A percentile compares a stretch with the other conserved stretches of the same genome.
Evolutionary conservation across 2,329 filamentous ascomycete species (phyloP).

Genomic region (Hypoxylon sp.): DNA sequence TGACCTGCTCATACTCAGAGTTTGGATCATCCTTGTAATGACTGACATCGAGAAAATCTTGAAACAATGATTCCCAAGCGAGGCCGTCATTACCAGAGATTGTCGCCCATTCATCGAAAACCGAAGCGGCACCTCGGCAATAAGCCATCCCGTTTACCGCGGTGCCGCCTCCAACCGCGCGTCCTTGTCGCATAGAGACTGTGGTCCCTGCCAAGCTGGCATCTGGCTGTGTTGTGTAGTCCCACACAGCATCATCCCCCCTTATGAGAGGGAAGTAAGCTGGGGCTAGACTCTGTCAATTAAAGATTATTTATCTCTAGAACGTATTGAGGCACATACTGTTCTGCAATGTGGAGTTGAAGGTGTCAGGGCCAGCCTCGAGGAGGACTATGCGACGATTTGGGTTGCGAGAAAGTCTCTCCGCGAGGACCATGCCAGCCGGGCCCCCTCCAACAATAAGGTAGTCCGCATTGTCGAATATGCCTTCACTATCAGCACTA

Average conservation of each 20-base stretch:
- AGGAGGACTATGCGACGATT: background rate
- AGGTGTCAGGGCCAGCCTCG: background rate
- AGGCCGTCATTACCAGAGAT: constrained; percentile 13
- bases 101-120: constrained; percentile 27
- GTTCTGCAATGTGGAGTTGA: no score
- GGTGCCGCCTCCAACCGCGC: constrained; percentile 46
- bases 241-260: no score
- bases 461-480: no score
- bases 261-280: no score
- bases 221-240: no score
- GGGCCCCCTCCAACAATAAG: background rate
- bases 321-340: background rate
- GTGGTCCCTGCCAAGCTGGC: no score
- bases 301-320: background rate
- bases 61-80: background rate
- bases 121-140: constrained; percentile 17
- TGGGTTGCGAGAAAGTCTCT: background rate
- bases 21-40: background rate
- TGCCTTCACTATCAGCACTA: no score
- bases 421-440: background rate
- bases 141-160: constrained; percentile 47
- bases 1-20: background rate
- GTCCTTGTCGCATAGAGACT: no score
- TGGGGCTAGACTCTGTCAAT: no score
- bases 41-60: background rate